Evolutionary conservation across 257 asterid species (phyloP).

Genomic region (Capsicum rhomboideum): DNA sequence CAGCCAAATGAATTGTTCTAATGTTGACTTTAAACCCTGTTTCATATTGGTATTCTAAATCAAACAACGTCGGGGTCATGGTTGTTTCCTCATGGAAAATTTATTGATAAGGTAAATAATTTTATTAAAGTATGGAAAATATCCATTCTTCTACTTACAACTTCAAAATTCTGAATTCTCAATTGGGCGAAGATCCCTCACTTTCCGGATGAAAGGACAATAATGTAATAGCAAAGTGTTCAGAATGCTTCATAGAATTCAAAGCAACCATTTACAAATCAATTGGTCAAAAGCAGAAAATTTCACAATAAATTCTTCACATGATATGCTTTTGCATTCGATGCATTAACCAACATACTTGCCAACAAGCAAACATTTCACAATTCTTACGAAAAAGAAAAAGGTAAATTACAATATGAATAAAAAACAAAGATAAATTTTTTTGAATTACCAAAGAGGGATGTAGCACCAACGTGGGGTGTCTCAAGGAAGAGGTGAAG

Average conservation of each 20-base stretch:
- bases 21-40: not conserved
- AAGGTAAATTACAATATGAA: not conserved
- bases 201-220: not conserved
- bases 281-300: not conserved
- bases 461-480: not conserved
- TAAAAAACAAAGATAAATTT: not conserved
- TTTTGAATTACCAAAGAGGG: slow-evolving; percentile 1
- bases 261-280: not conserved
- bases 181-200: not conserved
- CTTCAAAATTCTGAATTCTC: not conserved
- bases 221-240: not conserved
- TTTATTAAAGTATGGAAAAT: not conserved
- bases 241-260: not conserved
- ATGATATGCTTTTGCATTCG: not conserved
- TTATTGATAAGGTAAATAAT: not conserved
- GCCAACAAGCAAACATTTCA: not conserved
- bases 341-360: not conserved
- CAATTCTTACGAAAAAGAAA: not conserved
- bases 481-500: not conserved
- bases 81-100: not conserved
- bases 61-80: not conserved
- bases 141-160: not conserved
- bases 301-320: not conserved
- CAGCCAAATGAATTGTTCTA: not conserved
- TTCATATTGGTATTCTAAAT: not conserved